A percentile compares a stretch with the other conserved stretches of the same genome.
These are phyloP conservation scores for Candida oleophila DNA, from an alignment of 805 yeast genomes.

Conservation along the genomic window DNA sequence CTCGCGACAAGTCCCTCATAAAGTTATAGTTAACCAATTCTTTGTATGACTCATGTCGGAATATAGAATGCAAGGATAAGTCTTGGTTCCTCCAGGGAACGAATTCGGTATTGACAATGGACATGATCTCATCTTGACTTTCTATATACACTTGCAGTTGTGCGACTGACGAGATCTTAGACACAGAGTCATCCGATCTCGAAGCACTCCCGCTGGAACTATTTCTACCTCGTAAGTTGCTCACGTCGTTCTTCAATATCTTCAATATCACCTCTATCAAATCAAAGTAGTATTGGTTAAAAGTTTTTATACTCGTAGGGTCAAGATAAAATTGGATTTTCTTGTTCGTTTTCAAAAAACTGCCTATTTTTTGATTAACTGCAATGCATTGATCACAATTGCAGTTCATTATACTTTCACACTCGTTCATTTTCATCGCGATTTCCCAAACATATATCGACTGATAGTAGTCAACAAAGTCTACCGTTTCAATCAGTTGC, in stretches of 20 bases:
- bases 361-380: constrained; percentile 1
- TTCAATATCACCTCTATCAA: constrained; percentile 6
- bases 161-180: background rate
- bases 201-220: background rate
- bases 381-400: background rate
- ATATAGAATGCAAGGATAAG: constrained; percentile 7
- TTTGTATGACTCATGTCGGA: constrained; percentile 11
- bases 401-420: background rate
- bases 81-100: background rate
- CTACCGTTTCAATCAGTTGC: background rate
- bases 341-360: constrained; percentile 9
- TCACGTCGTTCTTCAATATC: constrained; percentile 1
- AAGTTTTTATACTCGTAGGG: constrained; percentile 11
- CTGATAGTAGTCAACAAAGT: constrained; percentile 11
- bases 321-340: constrained; percentile 13
- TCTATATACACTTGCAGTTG: background rate
- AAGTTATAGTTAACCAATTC: constrained; percentile 12
- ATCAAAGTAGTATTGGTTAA: constrained; percentile 9
- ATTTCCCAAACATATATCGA: constrained; percentile 10
- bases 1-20: constrained; percentile 5
- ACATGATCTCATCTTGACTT: constrained; percentile 4
- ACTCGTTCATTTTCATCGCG: background rate
- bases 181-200: background rate
- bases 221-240: background rate
- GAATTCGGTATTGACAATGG: background rate